A percentile compares a stretch with the other conserved stretches of the same genome.
These are phyloP conservation scores for Heterobasidion occidentale DNA, from an alignment of 1,284 basidiomycete genomes.

Conservation along the genomic window DNA sequence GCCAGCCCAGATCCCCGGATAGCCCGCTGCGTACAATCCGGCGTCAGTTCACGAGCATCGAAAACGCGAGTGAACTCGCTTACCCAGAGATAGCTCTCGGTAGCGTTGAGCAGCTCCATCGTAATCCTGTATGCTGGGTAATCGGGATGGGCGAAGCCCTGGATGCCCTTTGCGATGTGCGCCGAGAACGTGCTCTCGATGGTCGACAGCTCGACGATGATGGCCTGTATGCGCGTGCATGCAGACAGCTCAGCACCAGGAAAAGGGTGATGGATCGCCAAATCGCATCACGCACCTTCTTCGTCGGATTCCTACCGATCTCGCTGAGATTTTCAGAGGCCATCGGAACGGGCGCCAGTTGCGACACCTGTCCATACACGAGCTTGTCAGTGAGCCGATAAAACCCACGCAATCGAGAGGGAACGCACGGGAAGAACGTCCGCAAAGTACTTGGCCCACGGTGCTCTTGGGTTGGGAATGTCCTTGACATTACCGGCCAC, in stretches of 20 bases:
- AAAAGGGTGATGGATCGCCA: background rate
- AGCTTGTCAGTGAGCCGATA: background rate
- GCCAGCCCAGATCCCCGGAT: conserved; percentile 92
- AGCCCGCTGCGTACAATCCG: conserved; percentile 42
- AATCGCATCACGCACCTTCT: conserved; percentile 40
- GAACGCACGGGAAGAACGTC: conserved; percentile 48
- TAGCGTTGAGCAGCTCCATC: conserved; percentile 83
- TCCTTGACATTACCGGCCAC: conserved; percentile 81
- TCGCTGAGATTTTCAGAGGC: conserved; percentile 66
- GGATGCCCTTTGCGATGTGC: conserved; percentile 74
- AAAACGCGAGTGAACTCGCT: conserved; percentile 8
- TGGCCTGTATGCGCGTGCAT: conserved; percentile 40
- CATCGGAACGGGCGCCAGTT: conserved; percentile 63
- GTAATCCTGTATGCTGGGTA: conserved; percentile 84
- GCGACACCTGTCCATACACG: conserved; percentile 32
- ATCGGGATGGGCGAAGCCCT: conserved; percentile 79
- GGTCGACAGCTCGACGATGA: conserved; percentile 84
- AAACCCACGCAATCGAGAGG: background rate
- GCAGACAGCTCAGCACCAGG: conserved; percentile 6
- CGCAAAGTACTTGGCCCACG: conserved; percentile 68
- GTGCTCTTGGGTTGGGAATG: conserved; percentile 65
- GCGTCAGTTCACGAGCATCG: conserved; percentile 2
- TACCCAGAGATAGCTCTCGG: conserved; percentile 95
- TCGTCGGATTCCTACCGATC: conserved; percentile 67
- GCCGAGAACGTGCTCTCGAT: conserved; percentile 91